Conservation (phyloP, 495 filamentous ascomycete species). For the Cryomyces antarcticus region DNA sequence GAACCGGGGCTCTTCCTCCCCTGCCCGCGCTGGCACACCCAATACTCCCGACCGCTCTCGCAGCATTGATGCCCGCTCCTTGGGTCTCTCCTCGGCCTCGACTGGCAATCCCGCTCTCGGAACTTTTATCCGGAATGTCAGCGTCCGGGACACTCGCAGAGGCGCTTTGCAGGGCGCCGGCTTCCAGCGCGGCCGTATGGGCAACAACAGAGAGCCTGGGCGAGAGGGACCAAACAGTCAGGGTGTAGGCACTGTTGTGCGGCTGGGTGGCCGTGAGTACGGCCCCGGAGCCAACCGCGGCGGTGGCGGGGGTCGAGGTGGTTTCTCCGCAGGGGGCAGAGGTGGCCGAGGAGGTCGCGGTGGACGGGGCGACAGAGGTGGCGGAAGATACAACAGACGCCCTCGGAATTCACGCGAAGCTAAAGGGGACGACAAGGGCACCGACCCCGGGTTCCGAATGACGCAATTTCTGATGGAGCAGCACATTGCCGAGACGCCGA, state of each 20-base stretch:
- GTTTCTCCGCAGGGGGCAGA: background rate
- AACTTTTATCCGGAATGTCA: no score
- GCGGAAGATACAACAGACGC: background rate
- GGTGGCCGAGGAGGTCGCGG: background rate
- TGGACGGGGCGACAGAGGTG: background rate
- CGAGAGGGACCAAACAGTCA: no score
- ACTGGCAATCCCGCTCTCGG: no score
- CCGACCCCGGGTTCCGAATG: background rate
- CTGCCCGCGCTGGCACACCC: no score
- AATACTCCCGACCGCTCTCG: no score
- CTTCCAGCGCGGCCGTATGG: background rate
- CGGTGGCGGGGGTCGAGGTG: background rate
- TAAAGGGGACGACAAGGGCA: background rate
- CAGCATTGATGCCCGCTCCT: no score
- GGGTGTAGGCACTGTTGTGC: no score
- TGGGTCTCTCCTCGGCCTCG: no score
- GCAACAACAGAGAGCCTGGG: background rate
- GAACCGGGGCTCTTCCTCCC: no score
- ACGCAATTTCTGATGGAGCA: background rate
- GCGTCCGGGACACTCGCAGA: no score
- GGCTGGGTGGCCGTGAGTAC: background rate
- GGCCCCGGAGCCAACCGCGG: background rate
- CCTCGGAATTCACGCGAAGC: background rate
- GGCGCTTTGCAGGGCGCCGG: background rate
- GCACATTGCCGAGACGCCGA: background rate